These are phyloP conservation scores for Lenwebbia sp. DNA, from an alignment of 345 rosid species.

Conservation along the genomic window DNA sequence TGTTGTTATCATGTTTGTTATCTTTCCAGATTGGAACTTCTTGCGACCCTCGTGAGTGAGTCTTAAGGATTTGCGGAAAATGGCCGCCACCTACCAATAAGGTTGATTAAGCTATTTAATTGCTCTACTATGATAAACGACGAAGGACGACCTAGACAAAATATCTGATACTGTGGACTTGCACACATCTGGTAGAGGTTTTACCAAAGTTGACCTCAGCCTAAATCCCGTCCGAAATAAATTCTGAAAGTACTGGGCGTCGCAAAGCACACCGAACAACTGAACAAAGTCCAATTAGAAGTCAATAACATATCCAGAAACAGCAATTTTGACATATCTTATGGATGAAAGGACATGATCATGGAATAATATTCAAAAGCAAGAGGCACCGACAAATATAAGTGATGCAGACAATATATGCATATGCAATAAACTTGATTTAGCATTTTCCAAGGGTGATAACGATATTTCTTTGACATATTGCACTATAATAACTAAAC, in stretches of 20 bases:
- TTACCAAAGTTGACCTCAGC: slow-evolving; percentile 91
- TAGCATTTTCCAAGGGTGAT: not conserved
- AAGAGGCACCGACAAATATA: not conserved
- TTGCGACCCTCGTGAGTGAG: slow-evolving; percentile 77
- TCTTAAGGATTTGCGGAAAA: slow-evolving; percentile 75
- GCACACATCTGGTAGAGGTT: not conserved
- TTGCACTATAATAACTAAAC: not conserved
- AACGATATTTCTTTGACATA: not conserved
- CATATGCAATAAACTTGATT: not conserved
- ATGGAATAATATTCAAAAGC: not conserved
- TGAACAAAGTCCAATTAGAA: slow-evolving; percentile 16
- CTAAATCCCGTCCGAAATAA: slow-evolving; percentile 83
- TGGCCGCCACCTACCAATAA: slow-evolving; percentile 89
- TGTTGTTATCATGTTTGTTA: slow-evolving; percentile 92
- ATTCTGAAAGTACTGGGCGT: slow-evolving; percentile 77
- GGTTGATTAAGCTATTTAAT: not conserved
- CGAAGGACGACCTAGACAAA: not conserved
- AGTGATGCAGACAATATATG: not conserved
- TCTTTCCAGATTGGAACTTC: slow-evolving; percentile 79
- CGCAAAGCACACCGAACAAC: slow-evolving; percentile 71
- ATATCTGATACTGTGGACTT: not conserved
- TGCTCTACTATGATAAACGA: not conserved
- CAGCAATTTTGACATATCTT: too few relatives aligned
- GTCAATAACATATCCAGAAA: slow-evolving; percentile 1
- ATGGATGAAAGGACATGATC: not conserved